Evolutionary conservation across 306 rosid genomes (phyloP).

Genomic region (Quercus agrifolia): DNA sequence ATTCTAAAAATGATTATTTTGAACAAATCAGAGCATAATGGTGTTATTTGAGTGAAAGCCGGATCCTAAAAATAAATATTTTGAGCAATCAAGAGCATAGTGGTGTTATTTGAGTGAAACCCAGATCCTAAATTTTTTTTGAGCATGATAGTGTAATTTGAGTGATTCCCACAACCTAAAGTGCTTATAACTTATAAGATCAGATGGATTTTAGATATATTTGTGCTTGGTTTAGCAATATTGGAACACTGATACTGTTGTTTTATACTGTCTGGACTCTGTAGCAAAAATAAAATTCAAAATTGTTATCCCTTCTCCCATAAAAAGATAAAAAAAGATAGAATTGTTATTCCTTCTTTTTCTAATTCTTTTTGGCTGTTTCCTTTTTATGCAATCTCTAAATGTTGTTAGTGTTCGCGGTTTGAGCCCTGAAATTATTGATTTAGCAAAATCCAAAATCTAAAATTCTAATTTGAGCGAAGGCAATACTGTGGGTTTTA

Average conservation of each 20-base stretch:
- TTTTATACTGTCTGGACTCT: background rate
- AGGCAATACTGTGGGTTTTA: background rate
- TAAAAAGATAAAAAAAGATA: too few species aligned
- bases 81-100: background rate
- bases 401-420: too few species aligned
- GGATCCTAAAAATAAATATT: background rate
- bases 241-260: background rate
- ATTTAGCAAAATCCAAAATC: too few species aligned
- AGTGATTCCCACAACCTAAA: background rate
- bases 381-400: too few species aligned
- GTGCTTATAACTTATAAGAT: background rate
- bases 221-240: background rate
- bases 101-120: background rate
- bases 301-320: background rate
- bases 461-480: too few species aligned
- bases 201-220: background rate
- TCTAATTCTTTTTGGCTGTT: too few species aligned
- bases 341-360: background rate
- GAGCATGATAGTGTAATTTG: too few species aligned
- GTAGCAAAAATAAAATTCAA: background rate
- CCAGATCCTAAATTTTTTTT: background rate
- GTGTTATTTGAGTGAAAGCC: background rate
- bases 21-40: background rate
- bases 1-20: background rate
- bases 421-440: too few species aligned